phyloP scores from a whole-genome alignment of 495 filamentous ascomycete species.

The Pseudomonodictys pantanalensis region DNA sequence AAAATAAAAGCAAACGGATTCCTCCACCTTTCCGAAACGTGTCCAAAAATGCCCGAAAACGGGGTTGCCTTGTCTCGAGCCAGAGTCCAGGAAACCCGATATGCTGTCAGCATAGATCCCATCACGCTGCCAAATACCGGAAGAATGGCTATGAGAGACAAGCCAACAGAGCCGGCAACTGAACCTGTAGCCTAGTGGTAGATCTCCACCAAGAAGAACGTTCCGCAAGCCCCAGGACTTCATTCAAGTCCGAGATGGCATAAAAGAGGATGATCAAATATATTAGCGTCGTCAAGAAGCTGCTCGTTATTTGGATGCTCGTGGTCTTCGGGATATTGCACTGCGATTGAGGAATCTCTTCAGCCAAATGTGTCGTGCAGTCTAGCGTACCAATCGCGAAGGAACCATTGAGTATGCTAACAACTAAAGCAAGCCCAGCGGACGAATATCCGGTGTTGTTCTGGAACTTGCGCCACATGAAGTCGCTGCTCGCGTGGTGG shows the following conservation, averaged over 20 bases:
- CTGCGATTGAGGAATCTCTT: constrained; percentile 68
- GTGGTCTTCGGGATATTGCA: constrained; percentile 58
- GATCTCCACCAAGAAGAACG: constrained; percentile 71
- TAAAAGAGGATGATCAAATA: constrained; percentile 73
- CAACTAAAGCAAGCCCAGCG: constrained; percentile 70
- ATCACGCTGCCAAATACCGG: constrained; percentile 59
- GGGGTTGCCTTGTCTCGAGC: constrained; percentile 67
- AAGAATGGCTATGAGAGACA: constrained; percentile 65
- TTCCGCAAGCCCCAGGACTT: constrained; percentile 51
- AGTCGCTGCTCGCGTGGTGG: constrained; percentile 30
- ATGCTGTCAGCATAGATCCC: constrained; percentile 68
- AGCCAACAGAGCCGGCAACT: constrained; percentile 55
- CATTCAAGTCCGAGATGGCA: constrained; percentile 59
- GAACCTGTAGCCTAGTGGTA: constrained; percentile 71
- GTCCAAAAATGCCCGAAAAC: constrained; percentile 47
- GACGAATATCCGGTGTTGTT: constrained; percentile 62
- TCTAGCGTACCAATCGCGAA: constrained; percentile 80
- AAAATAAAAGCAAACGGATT: constrained; percentile 68
- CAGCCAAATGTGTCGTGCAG: constrained; percentile 67
- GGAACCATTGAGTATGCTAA: constrained; percentile 78
- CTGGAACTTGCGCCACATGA: constrained; percentile 36
- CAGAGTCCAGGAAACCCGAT: constrained; percentile 76
- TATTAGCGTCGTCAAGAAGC: constrained; percentile 64
- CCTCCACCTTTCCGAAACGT: constrained; percentile 52
- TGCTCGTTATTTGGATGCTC: constrained; percentile 44